These are phyloP conservation scores for Pyrenophora tritici-repentis DNA, from an alignment of 2,329 filamentous ascomycete genomes.

Conservation along the genomic window DNA sequence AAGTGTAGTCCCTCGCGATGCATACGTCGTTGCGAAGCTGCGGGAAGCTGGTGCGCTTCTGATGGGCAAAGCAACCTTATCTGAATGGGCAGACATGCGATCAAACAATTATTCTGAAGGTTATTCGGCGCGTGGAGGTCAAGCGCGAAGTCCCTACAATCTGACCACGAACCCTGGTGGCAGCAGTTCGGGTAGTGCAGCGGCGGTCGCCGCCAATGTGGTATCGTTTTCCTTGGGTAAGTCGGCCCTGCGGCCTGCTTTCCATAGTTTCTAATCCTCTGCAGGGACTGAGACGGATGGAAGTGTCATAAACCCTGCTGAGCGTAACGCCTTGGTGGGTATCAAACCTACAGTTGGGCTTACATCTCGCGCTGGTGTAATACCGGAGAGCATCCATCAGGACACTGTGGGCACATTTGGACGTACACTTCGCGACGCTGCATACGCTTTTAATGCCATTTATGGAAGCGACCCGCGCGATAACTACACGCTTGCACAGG, in stretches of 20 bases:
- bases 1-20: slow-evolving; percentile 69
- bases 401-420: slow-evolving; percentile 73
- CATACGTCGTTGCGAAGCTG: slow-evolving; percentile 65
- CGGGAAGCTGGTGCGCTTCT: slow-evolving; percentile 70
- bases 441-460: slow-evolving; percentile 69
- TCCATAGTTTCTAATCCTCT: background rate
- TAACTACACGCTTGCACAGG: slow-evolving; percentile 67
- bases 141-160: slow-evolving; percentile 62
- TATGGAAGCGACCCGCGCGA: slow-evolving; percentile 67
- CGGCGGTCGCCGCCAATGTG: slow-evolving; percentile 67
- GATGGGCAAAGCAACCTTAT: slow-evolving; percentile 69
- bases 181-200: slow-evolving; percentile 68
- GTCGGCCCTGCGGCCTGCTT: background rate
- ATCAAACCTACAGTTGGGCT: slow-evolving; percentile 78
- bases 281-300: slow-evolving; percentile 70
- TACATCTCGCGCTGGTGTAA: slow-evolving; percentile 62
- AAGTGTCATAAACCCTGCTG: slow-evolving; percentile 70
- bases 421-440: slow-evolving; percentile 70
- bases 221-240: slow-evolving; percentile 66
- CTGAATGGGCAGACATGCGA: slow-evolving; percentile 67
- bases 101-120: slow-evolving; percentile 44
- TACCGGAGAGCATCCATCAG: slow-evolving; percentile 70
- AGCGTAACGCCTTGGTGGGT: slow-evolving; percentile 70
- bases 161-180: slow-evolving; percentile 69
- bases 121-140: slow-evolving; percentile 40